Evolutionary conservation across 192 early-diverging fungal species (phyloP).

Genomic region (Coemansia sp.): DNA sequence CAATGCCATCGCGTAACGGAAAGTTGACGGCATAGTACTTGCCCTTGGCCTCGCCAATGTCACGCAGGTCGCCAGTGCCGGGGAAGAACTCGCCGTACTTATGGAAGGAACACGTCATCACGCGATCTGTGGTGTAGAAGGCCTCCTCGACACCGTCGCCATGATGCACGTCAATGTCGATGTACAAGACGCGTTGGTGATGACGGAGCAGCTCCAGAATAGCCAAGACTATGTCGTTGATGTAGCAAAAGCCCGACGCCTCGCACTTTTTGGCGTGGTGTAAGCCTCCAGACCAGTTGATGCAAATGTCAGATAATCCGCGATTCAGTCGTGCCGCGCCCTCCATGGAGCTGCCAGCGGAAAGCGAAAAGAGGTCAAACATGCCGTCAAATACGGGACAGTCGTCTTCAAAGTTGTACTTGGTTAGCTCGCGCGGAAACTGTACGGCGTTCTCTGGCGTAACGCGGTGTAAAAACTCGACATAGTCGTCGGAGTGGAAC

Average conservation of each 20-base stretch:
- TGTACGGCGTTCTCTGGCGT: slow-evolving; percentile 77
- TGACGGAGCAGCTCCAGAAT: slow-evolving; percentile 88
- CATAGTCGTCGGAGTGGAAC: slow-evolving; percentile 96
- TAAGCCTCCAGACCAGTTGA: slow-evolving; percentile 97
- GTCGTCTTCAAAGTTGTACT: slow-evolving; percentile 93
- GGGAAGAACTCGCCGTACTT: slow-evolving; percentile 99
- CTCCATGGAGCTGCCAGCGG: slow-evolving; percentile 94
- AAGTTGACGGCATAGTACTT: slow-evolving; percentile 96
- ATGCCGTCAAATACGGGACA: slow-evolving; percentile 98
- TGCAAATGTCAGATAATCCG: slow-evolving; percentile 87
- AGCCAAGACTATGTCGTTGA: slow-evolving; percentile 96
- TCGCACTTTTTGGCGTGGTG: slow-evolving; percentile 98
- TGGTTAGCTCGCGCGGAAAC: slow-evolving; percentile 64
- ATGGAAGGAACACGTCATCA: slow-evolving; percentile 99
- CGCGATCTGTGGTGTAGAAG: slow-evolving; percentile 98
- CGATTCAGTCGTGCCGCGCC: slow-evolving; percentile 86
- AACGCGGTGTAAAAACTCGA: slow-evolving; percentile 86
- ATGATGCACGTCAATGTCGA: slow-evolving; percentile 99
- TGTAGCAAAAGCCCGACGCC: slow-evolving; percentile 97
- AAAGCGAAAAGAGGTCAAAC: slow-evolving; percentile 91
- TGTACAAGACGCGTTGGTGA: slow-evolving; percentile 92
- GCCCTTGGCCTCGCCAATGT: slow-evolving; percentile 89
- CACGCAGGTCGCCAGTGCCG: slow-evolving; percentile 94
- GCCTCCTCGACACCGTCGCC: slow-evolving; percentile 99
- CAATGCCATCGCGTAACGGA: slow-evolving; percentile 91